Conservation (phyloP, 139 green algal genomes). For the Micractinium sp. region DNA sequence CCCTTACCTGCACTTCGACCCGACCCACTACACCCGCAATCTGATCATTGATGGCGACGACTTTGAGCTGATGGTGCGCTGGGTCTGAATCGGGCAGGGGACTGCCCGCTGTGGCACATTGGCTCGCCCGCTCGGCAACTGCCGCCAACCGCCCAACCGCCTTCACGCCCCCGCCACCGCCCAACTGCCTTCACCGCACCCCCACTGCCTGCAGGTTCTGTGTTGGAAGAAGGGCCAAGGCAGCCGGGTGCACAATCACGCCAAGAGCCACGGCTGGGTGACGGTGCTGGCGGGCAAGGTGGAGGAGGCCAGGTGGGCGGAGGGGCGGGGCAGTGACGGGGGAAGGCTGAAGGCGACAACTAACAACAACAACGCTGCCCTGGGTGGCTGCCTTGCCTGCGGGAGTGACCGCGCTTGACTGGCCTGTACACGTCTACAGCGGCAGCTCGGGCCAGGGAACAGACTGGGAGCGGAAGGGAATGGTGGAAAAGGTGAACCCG, state of each 20-base stretch:
- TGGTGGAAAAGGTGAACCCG: too few species aligned
- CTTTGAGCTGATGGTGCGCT: slow-evolving; percentile 45
- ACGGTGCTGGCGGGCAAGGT: slow-evolving; percentile 22
- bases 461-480: too few species aligned
- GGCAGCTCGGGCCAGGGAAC: too few species aligned
- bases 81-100: neutral
- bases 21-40: slow-evolving; percentile 34
- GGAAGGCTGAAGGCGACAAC: neutral
- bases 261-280: slow-evolving; percentile 38
- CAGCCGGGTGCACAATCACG: slow-evolving; percentile 49
- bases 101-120: too few species aligned
- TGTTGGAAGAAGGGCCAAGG: slow-evolving; percentile 45
- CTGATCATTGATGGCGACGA: slow-evolving; percentile 38
- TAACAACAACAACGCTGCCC: too few species aligned
- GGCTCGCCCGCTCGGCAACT: neutral
- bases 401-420: too few species aligned
- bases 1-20: too few species aligned
- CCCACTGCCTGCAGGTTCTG: slow-evolving; percentile 17
- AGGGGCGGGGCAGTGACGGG: neutral
- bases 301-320: slow-evolving; percentile 1
- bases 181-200: neutral
- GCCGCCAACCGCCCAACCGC: neutral
- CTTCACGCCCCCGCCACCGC: neutral
- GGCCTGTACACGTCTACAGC: too few species aligned
- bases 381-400: neutral